A percentile compares a stretch with the other conserved stretches of the same genome.
Conservation (phyloP, 306 rosid genomes). For the Cicer chorassanicum region DNA sequence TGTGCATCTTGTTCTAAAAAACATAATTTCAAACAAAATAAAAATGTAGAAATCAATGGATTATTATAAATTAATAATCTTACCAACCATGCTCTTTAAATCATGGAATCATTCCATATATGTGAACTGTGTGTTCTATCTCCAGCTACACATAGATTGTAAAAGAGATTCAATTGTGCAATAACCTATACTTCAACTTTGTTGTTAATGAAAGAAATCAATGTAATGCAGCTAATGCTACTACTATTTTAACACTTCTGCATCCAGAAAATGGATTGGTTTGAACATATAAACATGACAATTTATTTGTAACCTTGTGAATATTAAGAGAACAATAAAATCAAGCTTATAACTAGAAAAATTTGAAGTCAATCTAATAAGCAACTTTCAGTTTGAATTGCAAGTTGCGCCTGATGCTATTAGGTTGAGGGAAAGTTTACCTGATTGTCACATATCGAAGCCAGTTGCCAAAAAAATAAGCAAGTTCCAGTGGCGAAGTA, state of each 20-base stretch:
- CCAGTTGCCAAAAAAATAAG: background rate
- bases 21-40: background rate
- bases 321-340: background rate
- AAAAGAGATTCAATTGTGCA: slow-evolving; percentile 36
- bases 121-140: too few relatives aligned
- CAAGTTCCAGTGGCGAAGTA: background rate
- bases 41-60: background rate
- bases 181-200: slow-evolving; percentile 31
- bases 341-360: background rate
- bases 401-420: too few relatives aligned
- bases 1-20: slow-evolving; percentile 24
- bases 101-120: background rate
- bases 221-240: background rate
- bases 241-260: background rate
- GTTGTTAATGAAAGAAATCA: slow-evolving; percentile 31
- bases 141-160: background rate
- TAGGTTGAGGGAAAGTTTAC: too few relatives aligned
- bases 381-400: background rate
- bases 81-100: background rate
- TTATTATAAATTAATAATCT: background rate
- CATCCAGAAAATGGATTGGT: background rate
- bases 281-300: background rate
- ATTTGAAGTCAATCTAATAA: background rate
- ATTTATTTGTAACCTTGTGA: background rate
- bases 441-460: too few relatives aligned